These are phyloP conservation scores for Thermoascus crustaceus DNA, from an alignment of 2,329 filamentous ascomycete species.

Conservation along the genomic window DNA sequence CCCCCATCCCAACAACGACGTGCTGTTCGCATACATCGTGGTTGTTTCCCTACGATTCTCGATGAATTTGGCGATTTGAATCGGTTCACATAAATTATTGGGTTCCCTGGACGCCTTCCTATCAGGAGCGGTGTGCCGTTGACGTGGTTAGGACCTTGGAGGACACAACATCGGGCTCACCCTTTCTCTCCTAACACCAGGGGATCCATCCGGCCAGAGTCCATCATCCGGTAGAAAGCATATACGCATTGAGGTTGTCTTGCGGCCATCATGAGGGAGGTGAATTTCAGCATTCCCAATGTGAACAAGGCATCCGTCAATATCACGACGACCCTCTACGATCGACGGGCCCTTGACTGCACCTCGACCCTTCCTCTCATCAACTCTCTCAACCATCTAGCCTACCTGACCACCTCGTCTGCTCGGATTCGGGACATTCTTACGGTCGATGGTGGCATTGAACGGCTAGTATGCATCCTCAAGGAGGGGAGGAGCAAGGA, in stretches of 20 bases:
- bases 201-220: conserved; percentile 5
- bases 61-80: background rate
- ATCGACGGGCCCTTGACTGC: conserved; percentile 93
- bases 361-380: conserved; percentile 95
- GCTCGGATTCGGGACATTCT: conserved; percentile 95
- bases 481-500: conserved; percentile 96
- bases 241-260: conserved; percentile 5
- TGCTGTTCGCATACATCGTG: conserved; percentile 7
- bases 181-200: conserved; percentile 1
- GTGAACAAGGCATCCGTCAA: conserved; percentile 99
- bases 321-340: conserved; percentile 97
- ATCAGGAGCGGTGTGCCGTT: background rate
- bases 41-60: conserved; percentile 4
- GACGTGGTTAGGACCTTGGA: conserved; percentile 2
- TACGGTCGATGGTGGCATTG: conserved; percentile 96
- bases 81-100: background rate
- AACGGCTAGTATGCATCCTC: conserved; percentile 91
- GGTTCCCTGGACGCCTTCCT: background rate
- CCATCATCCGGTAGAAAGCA: conserved; percentile 2
- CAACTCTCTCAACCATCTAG: conserved; percentile 97
- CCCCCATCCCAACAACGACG: conserved; percentile 7
- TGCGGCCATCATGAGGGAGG: conserved; percentile 79
- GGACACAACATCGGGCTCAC: background rate
- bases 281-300: conserved; percentile 98
- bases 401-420: conserved; percentile 95